A percentile compares a stretch with the other conserved stretches of the same genome.
Conservation (phyloP, 23 red algal genomes). For the Agarophyton chilense region DNA sequence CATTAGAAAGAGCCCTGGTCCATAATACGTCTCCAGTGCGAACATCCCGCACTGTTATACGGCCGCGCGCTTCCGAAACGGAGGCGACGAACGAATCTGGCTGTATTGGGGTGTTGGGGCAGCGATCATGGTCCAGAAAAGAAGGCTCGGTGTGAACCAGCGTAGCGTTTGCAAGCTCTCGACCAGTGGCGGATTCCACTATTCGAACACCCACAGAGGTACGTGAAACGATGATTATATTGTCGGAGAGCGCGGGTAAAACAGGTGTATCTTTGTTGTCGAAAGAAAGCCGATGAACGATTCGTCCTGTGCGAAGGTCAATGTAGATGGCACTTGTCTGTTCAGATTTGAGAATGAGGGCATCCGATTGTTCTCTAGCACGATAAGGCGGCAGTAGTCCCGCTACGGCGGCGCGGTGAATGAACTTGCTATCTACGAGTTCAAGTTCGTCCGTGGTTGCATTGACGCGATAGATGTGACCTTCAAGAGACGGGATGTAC, state of each 20-base stretch:
- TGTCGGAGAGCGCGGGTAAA: slow-evolving; percentile 35
- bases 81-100: slow-evolving; percentile 28
- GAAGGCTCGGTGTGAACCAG: slow-evolving; percentile 66
- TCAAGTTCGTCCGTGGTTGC: slow-evolving; percentile 27
- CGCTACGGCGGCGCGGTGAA: slow-evolving; percentile 1
- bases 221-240: slow-evolving; percentile 53
- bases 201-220: slow-evolving; percentile 67
- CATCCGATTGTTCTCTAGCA: slow-evolving; percentile 30
- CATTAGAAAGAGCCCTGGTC: slow-evolving; percentile 22
- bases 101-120: background rate
- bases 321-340: slow-evolving; percentile 26
- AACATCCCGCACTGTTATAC: slow-evolving; percentile 44
- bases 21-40: slow-evolving; percentile 55
- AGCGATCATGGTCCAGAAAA: slow-evolving; percentile 49
- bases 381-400: background rate
- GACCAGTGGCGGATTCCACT: slow-evolving; percentile 52
- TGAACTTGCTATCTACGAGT: slow-evolving; percentile 52
- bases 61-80: slow-evolving; percentile 34
- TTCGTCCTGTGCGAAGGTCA: slow-evolving; percentile 56
- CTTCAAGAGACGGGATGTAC: slow-evolving; percentile 68
- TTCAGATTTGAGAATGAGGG: slow-evolving; percentile 38
- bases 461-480: slow-evolving; percentile 59
- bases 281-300: slow-evolving; percentile 42
- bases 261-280: slow-evolving; percentile 3
- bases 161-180: slow-evolving; percentile 61